Base-by-base conservation (phyloP, 352 stramenopile species). In the Plasmopara halstedii region DNA sequence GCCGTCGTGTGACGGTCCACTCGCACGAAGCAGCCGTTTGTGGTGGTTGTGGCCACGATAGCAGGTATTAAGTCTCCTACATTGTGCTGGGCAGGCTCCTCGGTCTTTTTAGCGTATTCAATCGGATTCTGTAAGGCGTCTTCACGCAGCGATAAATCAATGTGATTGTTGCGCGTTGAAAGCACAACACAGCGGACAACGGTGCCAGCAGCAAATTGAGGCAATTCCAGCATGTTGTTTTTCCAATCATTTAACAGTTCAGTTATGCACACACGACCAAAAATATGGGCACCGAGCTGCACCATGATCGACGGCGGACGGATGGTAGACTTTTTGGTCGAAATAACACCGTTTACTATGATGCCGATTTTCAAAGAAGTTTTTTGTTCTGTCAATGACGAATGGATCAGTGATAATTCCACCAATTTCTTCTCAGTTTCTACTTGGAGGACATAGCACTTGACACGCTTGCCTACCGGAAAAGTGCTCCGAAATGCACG, bases 11-110 rank as follows among this genome's bases (percentile, higher is more conserved):
- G 67, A 37, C 88, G 83, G 53, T 93, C 81, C 25, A 98, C 53
- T 4, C 93, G 88, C 27, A 98, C 58, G 60, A 98, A 98, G 56
- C 94, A 98, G 33, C 95, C 95, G 42, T 79, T 94, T 15, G 83
- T 79, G 3, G 73, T 93, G 10, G 94, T 98, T n/a, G 74, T 80
- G 8, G 94, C 71, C 8, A 98, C 93, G 50, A 96, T 84, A 8
- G 73, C 94, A 52, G 90, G 82, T 9, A 96, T 78, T 25, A 96
- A 83, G 33, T 96, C 86, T 39, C 87, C 89, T 0, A 87, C 66
- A 14, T 74, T 73, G 23, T 55, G 56, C 18, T 66, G 50, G 3
- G 42, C 26, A 9, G 77, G 52, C 38, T 53, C 49, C 6, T 40
- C 43, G 2, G 50, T 59, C 26, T 78, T 56, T 33, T 73, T 68